Evolutionary conservation across 2,329 filamentous ascomycete species (phyloP).

Genomic region (Aspergillus sp.): DNA sequence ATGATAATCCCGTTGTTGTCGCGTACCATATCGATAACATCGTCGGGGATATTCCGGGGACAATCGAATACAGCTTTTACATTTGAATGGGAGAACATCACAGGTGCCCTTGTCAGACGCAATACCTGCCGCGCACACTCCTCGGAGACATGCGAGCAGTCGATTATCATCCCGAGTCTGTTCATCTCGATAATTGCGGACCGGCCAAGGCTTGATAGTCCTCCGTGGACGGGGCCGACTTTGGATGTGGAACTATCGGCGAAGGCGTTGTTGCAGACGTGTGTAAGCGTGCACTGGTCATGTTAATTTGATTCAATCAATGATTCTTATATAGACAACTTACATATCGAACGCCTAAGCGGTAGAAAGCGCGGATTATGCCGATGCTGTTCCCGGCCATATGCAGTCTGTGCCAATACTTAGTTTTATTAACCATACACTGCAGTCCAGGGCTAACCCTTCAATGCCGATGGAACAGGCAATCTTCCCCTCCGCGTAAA

Average conservation of each 20-base stretch:
- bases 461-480: constrained; percentile 1
- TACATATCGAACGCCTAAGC: constrained; percentile 22
- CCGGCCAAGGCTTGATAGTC: not conserved
- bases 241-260: constrained; percentile 1
- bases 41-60: not conserved
- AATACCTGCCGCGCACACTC: not conserved
- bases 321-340: no score
- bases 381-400: constrained; percentile 20
- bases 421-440: not conserved
- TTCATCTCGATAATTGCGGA: constrained; percentile 10
- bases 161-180: constrained; percentile 12
- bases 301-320: no score
- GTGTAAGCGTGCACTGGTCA: constrained; percentile 16
- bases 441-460: not conserved
- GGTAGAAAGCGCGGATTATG: constrained; percentile 21
- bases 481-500: not conserved
- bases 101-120: not conserved
- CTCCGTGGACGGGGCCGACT: not conserved
- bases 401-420: not conserved
- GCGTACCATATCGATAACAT: not conserved
- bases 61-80: not conserved
- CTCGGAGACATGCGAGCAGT: constrained; percentile 1
- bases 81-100: constrained; percentile 3
- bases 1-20: constrained; percentile 3
- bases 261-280: constrained; percentile 24